Conservation (phyloP, 768 basidiomycete species). For the Roridomyces roridus region DNA sequence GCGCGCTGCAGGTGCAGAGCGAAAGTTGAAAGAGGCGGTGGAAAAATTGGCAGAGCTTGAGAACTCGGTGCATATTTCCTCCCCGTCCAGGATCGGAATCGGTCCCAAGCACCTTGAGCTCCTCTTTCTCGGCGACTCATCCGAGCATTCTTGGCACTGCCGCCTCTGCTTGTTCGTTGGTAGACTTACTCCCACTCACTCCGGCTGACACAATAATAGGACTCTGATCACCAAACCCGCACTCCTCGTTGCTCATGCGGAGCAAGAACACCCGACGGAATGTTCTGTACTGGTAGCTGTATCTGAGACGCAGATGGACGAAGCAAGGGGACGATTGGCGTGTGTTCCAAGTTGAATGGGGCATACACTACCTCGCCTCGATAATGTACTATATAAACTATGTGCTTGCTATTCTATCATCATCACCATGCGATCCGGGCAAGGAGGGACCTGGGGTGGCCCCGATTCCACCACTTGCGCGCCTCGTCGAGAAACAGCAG, state of each 20-base stretch:
- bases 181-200: background rate
- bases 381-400: too few species aligned
- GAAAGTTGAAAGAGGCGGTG: background rate
- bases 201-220: background rate
- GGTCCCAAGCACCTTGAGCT: slow-evolving; percentile 3
- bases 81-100: background rate
- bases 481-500: slow-evolving; percentile 23
- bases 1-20: too few species aligned
- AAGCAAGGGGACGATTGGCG: background rate
- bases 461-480: slow-evolving; percentile 27
- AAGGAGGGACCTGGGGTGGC: slow-evolving; percentile 22
- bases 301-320: background rate
- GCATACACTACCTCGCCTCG: too few species aligned
- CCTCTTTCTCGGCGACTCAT: background rate
- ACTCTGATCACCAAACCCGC: background rate
- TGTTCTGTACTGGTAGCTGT: background rate
- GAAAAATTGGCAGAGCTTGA: background rate
- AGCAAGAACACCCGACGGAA: background rate
- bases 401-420: background rate
- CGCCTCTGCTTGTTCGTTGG: slow-evolving; percentile 9
- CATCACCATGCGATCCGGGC: slow-evolving; percentile 25
- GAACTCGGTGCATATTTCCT: background rate
- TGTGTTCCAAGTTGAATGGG: too few species aligned
- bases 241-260: slow-evolving; percentile 1
- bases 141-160: background rate